Evolutionary conservation across 2,329 filamentous ascomycete species (phyloP).

Genomic region (Pyrenochaeta sp.): DNA sequence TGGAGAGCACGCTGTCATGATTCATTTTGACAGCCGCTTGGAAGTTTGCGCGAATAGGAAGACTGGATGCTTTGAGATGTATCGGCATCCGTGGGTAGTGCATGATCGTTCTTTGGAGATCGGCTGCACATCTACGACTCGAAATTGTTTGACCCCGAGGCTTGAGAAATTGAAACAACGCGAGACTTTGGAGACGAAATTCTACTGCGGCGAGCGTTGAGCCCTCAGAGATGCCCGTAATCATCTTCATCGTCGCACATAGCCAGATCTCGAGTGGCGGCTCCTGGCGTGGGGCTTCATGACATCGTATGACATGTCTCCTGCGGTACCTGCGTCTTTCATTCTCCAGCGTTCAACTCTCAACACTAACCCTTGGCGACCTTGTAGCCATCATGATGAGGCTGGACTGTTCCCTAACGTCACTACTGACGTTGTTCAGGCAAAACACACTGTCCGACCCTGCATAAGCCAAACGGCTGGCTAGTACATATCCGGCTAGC

Average conservation of each 20-base stretch:
- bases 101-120: background rate
- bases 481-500: constrained; percentile 7
- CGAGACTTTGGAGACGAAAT: background rate
- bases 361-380: background rate
- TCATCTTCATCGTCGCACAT: background rate
- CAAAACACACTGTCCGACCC: constrained; percentile 21
- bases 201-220: background rate
- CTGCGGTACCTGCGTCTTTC: constrained; percentile 24
- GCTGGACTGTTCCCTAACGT: constrained; percentile 24
- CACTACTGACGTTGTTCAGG: constrained; percentile 29
- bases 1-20: background rate
- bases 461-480: constrained; percentile 18
- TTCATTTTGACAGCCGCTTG: background rate
- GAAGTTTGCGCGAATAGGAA: background rate
- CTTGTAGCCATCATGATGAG: constrained; percentile 14
- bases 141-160: no score
- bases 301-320: constrained; percentile 15
- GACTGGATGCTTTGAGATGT: background rate
- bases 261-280: constrained; percentile 2
- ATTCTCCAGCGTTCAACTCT: constrained; percentile 1
- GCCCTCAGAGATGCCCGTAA: background rate
- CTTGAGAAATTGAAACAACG: background rate
- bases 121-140: background rate
- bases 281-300: background rate
- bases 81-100: background rate